Evolutionary conservation across 208 protist species (phyloP).

Genomic region (Tritrichomonas musculus): DNA sequence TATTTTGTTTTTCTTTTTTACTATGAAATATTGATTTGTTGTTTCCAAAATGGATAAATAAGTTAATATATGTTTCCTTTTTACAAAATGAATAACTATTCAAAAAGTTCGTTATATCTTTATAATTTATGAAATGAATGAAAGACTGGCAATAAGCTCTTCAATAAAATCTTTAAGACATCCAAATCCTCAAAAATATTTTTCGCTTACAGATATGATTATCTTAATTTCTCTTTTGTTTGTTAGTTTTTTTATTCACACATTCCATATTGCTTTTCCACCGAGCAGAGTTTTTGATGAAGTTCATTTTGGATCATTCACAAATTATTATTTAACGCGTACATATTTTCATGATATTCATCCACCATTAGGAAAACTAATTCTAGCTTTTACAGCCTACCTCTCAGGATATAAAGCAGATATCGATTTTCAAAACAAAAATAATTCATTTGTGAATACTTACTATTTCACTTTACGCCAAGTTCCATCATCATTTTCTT

Average conservation of each 20-base stretch:
- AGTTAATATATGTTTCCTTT: too few species aligned
- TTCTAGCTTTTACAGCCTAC: not conserved
- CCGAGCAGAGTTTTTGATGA: not conserved
- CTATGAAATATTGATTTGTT: too few species aligned
- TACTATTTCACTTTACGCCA: not conserved
- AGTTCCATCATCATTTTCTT: not conserved
- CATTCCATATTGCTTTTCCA: not conserved
- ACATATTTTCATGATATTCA: not conserved
- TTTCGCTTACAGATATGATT: not conserved
- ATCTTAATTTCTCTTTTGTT: not conserved
- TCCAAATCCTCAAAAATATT: not conserved
- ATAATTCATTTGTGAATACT: too few species aligned
- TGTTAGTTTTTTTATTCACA: not conserved
- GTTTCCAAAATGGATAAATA: too few species aligned
- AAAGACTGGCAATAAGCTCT: too few species aligned
- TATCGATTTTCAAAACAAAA: not conserved
- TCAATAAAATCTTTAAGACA: not conserved
- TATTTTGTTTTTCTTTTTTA: too few species aligned
- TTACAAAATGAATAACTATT: too few species aligned
- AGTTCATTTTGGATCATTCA: constrained; percentile 24
- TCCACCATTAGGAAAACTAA: not conserved
- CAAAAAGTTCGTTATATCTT: too few species aligned
- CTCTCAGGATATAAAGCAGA: not conserved
- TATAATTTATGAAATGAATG: too few species aligned
- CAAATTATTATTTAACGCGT: not conserved